A percentile compares a stretch with the other conserved stretches of the same genome.
Evolutionary conservation across 208 protist genomes (phyloP).

Genomic region (Phytomonas francai): DNA sequence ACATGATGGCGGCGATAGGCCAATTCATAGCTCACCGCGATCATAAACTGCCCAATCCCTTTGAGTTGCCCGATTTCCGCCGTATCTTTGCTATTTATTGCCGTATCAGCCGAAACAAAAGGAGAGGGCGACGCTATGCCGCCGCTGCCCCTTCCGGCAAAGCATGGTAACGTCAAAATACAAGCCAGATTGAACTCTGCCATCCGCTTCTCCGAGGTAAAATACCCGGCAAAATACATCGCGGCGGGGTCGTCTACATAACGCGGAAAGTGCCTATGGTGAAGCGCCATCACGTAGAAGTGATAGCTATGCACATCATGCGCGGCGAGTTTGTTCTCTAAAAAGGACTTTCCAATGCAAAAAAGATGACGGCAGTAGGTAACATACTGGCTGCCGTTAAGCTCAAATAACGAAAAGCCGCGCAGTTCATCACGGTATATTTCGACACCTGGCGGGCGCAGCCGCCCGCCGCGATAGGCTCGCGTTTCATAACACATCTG

Average conservation of each 20-base stretch:
- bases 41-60: conserved; percentile 96
- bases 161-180: conserved; percentile 98
- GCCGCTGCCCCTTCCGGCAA: conserved; percentile 14
- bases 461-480: conserved; percentile 36
- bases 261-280: conserved; percentile 63
- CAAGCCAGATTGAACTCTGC: conserved; percentile 97
- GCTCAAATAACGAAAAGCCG: conserved; percentile 73
- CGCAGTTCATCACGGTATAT: conserved; percentile 73
- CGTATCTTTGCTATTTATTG: not conserved
- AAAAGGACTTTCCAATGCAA: conserved; percentile 82
- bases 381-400: conserved; percentile 68
- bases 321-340: conserved; percentile 85
- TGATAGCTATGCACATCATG: conserved; percentile 86
- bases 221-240: conserved; percentile 96
- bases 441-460: conserved; percentile 66
- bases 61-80: conserved; percentile 5
- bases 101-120: not conserved
- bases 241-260: conserved; percentile 49
- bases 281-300: conserved; percentile 83
- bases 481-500: conserved; percentile 71
- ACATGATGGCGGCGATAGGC: conserved; percentile 92
- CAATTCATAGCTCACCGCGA: conserved; percentile 96
- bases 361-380: conserved; percentile 83
- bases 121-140: not conserved
- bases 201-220: conserved; percentile 96